Base-by-base conservation (phyloP, 2,329 filamentous ascomycete genomes). In the Lomentospora prolificans region DNA sequence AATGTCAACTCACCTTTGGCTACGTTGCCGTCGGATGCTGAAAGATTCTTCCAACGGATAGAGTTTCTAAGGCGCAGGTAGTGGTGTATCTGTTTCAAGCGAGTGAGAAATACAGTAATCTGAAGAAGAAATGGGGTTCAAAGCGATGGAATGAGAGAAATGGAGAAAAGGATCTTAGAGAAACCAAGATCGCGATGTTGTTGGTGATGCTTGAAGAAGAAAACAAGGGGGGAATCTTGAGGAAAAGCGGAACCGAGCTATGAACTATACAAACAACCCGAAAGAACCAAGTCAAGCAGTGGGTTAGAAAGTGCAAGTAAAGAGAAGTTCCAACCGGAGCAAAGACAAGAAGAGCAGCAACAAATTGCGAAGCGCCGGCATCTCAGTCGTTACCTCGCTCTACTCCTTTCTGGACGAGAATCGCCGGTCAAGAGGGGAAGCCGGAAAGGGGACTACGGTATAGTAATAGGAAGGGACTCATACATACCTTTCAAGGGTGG, bases 61-160 rank as follows among this genome's bases (percentile, higher is more conserved):
- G 52, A 30, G 25, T 12, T 44, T 19, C 28, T 30, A 22, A 10
- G 22, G n/a, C 24, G 4, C n/a, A 36, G 30, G 44, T 55, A 39
- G n/a, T 44, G 14, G 46, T 50, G 12, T 27, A 19, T 69, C 67
- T 72, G 72, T 70, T 66, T 74, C 72, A 77, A 81, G 76, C 73
- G 75, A 80, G 74, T 66, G 73, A 68, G 68, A 65, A 71, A 72
- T 76, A 75, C 77, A 73, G 75, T 77, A 76, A 74, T 80, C 78
- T 75, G 76, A 75, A 74, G 74, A 70, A 78, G 76, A 75, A 80
- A 79, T 75, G 72, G 69, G 79, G 76, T 78, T 80, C 81, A 73
- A 76, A 76, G 74, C 68, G 69, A 62, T 66, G 63, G 63, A 61
- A 61, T 65, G 65, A 66, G 64, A 66, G 65, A 33, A 50, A 66